These are phyloP conservation scores for Paramecium sonneborni DNA, from an alignment of 73 alveolate species.

Conservation along the genomic window DNA sequence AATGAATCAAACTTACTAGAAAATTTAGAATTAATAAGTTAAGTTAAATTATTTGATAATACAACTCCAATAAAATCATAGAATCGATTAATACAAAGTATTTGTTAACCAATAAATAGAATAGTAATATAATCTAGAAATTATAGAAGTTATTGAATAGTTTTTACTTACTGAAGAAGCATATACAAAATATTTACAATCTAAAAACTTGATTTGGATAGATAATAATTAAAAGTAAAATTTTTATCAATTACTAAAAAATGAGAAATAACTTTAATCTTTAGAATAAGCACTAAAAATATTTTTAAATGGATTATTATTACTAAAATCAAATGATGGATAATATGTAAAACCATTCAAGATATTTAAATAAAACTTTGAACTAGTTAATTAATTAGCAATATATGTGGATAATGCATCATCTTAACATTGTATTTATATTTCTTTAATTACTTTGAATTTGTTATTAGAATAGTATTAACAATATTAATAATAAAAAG, in stretches of 20 bases:
- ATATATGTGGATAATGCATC: background rate
- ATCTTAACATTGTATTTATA: background rate
- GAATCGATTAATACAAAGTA: slow-evolving; percentile 33
- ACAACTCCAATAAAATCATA: background rate
- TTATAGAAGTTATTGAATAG: slow-evolving; percentile 13
- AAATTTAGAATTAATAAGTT: background rate
- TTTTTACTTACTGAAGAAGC: background rate
- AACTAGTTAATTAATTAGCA: background rate
- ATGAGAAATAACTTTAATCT: background rate
- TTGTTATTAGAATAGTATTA: background rate
- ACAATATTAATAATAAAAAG: background rate
- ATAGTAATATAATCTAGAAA: background rate
- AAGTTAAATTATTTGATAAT: background rate
- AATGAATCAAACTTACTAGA: background rate
- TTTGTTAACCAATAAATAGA: background rate
- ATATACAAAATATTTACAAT: background rate
- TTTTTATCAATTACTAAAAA: background rate
- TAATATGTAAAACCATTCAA: background rate
- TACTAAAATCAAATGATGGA: background rate
- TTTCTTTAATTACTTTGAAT: background rate
- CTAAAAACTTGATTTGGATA: background rate
- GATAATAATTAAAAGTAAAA: background rate
- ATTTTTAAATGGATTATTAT: background rate
- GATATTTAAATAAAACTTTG: background rate
- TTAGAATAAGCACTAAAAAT: background rate